Evolutionary conservation across 2,329 filamentous ascomycete species (phyloP), one percentile per base, ranked within the genome.

Genomic region (Penicillium sp.): DNA sequence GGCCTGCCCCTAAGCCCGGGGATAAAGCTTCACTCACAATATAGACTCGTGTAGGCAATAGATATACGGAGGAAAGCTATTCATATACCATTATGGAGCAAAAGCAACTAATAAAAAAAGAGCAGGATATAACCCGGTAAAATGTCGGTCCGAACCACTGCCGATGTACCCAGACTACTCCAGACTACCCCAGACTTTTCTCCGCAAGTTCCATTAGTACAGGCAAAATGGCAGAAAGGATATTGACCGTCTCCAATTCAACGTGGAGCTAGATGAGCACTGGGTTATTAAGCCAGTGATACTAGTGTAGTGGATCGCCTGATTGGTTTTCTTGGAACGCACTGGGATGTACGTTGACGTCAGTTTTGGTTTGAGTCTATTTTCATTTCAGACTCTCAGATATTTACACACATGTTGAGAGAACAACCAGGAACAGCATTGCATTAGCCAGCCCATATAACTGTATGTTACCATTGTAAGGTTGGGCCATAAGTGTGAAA

Each of bases 41-140:
- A 43, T 57, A 7, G 22, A 53, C 6, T 57, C 59, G 44, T 57
- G 62, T 12, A 59, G 22, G 30, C 59, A 64, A 37, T 59, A 59
- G 6, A 55, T 41, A 26, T 57, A 62, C 1, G 59, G 59, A 36
- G 61, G 3, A 60, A 60, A 2, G 59, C 57, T 56, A 63, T 62
- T 2, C 41, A 56, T 11, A 63, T 36, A 4, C 56, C 57, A 22
- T 10, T 17, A 14, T 4, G n/a, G 41, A 43, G 61, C 57, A 22
- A 91, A 90, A 0, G 82, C 88, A 16, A 91, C 72, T 9, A 91
- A 76, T 0, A 80, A 81, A 40, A 81, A 40, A 82, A 84, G 78
- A 3, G 83, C 79, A 49, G 80, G 72, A 74, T 89, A 90, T 88
- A 91, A 28, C 33, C 7, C 33, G 33, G 41, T 5, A 1, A 26